These are phyloP conservation scores for Venturiaceae sp. DNA, from an alignment of 2,329 filamentous ascomycete species.

Conservation along the genomic window DNA sequence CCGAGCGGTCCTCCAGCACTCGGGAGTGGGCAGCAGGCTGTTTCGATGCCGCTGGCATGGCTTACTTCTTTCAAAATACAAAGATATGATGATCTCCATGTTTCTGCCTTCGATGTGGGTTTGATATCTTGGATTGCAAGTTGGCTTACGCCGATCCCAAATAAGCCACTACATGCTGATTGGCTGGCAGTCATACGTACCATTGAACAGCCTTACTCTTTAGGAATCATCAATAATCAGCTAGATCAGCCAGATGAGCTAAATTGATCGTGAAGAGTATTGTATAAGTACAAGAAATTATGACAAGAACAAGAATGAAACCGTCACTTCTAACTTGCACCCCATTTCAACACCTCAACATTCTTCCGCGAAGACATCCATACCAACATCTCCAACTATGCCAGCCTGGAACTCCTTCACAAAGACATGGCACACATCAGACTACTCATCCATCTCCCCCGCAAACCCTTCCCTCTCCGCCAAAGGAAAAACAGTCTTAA, in stretches of 20 bases:
- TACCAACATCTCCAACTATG: neutral
- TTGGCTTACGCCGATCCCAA: neutral
- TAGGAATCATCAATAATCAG: too few relatives aligned
- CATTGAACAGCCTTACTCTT: too few relatives aligned
- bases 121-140: too few relatives aligned
- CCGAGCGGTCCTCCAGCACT: neutral
- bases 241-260: too few relatives aligned
- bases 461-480: neutral
- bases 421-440: neutral
- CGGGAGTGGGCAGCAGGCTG: too few relatives aligned
- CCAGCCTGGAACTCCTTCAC: neutral
- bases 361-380: neutral
- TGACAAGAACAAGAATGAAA: neutral
- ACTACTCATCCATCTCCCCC: neutral
- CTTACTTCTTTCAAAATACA: neutral
- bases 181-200: too few relatives aligned
- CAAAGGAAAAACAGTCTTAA: conserved; percentile 1
- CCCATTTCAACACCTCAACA: neutral
- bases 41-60: neutral
- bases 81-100: neutral
- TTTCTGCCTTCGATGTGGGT: neutral
- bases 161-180: too few relatives aligned
- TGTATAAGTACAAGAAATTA: too few relatives aligned
- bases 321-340: neutral
- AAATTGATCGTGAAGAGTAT: too few relatives aligned